Evolutionary conservation across 176 grass and related monocot species (phyloP), one percentile per base, ranked within the genome.

Genomic region (Oryza glumipatula): DNA sequence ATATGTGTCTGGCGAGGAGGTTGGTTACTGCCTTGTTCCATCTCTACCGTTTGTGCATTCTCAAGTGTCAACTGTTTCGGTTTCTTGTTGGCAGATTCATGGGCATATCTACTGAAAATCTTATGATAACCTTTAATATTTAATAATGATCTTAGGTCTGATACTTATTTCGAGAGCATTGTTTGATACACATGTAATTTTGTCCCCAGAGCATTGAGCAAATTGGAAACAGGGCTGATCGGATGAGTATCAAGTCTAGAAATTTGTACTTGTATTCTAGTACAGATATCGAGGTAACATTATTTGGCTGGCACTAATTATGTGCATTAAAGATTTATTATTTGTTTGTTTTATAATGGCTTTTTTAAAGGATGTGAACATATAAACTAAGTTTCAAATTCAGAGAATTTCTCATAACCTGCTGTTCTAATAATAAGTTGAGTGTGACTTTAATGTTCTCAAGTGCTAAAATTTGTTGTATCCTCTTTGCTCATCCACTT

Each of bases 1-100:
- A 68, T 98, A 98, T 51, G 95, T 95, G 60, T 98, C 95, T 15
- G 95, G 95, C 28, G 95, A 98, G 86, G 95, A 98, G 95, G 95
- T 98, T 86, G 74, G 88, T 93, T 88, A 80, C 73, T 89, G 3
- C 32, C 24, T 67, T 68, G 35, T 48, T 26, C 21, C 10, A 64
- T 81, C 66, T 89, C 43, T 24, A 65, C 48, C 52, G 11, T 66
- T 26, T 86, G 35, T 56, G 47, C 15, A 23, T 73, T 48, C 68
- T 64, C 19, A 85, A 76, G 33, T 80, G 21, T 65, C n/a, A 85
- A 76, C 46, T 81, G 38, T 48, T 67, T 80, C 51, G 19, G 54
- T 24, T 77, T 77, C 33, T 82, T 77, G 9, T 85, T 51, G 32
- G 39, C 51, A 75, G 47, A n/a, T 30, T 11, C 52, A 51, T 24